Evolutionary conservation across 192 early-diverging fungal species (phyloP), one percentile per base, ranked within the genome.

Genomic region (Rhizophagus clarus): DNA sequence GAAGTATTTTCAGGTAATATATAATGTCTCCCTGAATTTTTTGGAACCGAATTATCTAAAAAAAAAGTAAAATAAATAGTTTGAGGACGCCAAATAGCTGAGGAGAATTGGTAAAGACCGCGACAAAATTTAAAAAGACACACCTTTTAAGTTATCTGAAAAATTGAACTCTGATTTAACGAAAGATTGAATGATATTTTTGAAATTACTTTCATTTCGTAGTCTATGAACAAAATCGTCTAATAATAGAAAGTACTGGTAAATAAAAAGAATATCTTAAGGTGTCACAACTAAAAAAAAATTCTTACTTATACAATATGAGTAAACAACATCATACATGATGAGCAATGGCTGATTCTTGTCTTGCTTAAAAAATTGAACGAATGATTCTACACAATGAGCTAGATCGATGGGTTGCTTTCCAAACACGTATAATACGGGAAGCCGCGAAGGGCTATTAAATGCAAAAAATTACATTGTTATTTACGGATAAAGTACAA

Each of bases 361-460:
- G 60, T 89, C 84, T 4, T 78, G 73, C 61, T n/a, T 66, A 78
- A 90, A 85, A 9, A 84, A 67, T 31, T 76, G 79, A 24, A 82
- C 71, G 67, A 93, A 90, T 63, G 81, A 77, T 11, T 79, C 76
- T 8, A 86, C 83, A 61, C 92, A 91, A 47, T 93, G 83, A 0
- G 85, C 83, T 24, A 90, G 42, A 81, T 96, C 95, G 1, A 98
- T 74, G 3, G 89, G 84, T 32, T 89, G 87, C 28, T 91, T 88
- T 22, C 94, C 94, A 88, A 98, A 98, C 4, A 95, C 93, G 74
- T 95, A 98, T 15, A 95, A 81, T 22, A 96, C 95, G 6, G 97
- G 95, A 0, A 95, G 82, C 1, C 91, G 91, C 31, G 94, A 90
- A 22, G 95, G 91, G 37, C 92, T 92, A 81, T 15, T 56, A 1